Base-by-base conservation (phyloP, 768 basidiomycete species). In the Stropharia rugosoannulata region DNA sequence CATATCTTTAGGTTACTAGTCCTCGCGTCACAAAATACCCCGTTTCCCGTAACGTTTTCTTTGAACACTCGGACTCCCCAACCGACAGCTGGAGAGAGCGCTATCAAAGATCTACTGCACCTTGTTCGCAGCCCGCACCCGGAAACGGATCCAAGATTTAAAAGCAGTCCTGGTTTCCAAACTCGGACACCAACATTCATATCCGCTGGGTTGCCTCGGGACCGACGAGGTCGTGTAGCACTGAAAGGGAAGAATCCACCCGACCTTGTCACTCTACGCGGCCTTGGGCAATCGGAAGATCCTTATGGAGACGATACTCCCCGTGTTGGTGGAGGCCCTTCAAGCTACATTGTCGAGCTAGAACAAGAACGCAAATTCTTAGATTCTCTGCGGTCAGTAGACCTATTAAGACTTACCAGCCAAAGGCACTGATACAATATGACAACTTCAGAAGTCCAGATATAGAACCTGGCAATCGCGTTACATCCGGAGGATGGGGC, bases 181-280 rank as follows among this genome's bases (percentile, higher is more conserved):
- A 60, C 72, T 32, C 78, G 77, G 58, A 76, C 86, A 0, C 85
- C 86, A 0, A 87, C 81, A 43, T 92, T 93, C 73, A 73, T 91
- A 22, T 85, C 86, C 5, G 87, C 83, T 2, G 87, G 85, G 6
- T 72, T 81, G 10, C 91, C 92, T 19, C 80, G 91, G 49, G 92
- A 93, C 67, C 77, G 91, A 19, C 77, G 91, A 36, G 91, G 91
- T 10, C 81, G 90, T 18, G 85, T 93, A 55, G 88, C 84, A 16
- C 76, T 78, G 57, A 82, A 83, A 61, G 70, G 67, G 6, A 70
- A 68, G 59, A 67, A 66, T 18, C 63, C 68, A 12, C 64, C 62
- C 5, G 70, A 72, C 41, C 70, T 72, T 4, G 65, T 66, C 9
- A 66, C 71, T 39, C 68, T 57, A 10, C 45, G 44, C 27, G 55